Percentiles rank a stretch among this genome's conserved stretches.
These are phyloP conservation scores for Phyllosticta paracitricarpa DNA, from an alignment of 2,329 filamentous ascomycete species.

Conservation along the genomic window DNA sequence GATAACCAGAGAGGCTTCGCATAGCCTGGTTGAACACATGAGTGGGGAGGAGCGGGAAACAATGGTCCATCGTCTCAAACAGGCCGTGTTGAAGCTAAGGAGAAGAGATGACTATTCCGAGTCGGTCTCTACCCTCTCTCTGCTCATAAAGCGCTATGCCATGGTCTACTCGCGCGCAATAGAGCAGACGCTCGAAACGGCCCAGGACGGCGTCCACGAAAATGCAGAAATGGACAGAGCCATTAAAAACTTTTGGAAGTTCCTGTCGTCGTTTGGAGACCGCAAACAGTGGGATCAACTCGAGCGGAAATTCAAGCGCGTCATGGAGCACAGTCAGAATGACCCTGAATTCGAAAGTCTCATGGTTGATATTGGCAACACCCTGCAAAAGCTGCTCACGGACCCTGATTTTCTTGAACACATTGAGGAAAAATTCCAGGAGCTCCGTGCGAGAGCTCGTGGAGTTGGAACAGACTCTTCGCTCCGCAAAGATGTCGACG, in stretches of 20 bases:
- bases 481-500: conserved; percentile 63
- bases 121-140: conserved; percentile 69
- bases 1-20: conserved; percentile 48
- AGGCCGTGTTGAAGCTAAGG: conserved; percentile 62
- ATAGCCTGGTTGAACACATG: conserved; percentile 66
- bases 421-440: conserved; percentile 54
- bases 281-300: conserved; percentile 64
- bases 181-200: conserved; percentile 54
- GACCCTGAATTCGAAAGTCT: conserved; percentile 77
- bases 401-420: conserved; percentile 80
- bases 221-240: conserved; percentile 69
- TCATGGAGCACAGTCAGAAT: conserved; percentile 63
- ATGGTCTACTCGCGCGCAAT: conserved; percentile 65
- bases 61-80: conserved; percentile 64
- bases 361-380: conserved; percentile 60
- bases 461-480: conserved; percentile 54
- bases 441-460: conserved; percentile 47
- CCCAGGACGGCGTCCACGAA: conserved; percentile 60
- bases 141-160: conserved; percentile 70
- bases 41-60: conserved; percentile 62
- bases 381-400: conserved; percentile 70
- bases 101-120: conserved; percentile 73
- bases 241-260: conserved; percentile 67
- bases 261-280: conserved; percentile 73
- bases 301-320: conserved; percentile 55